These are phyloP conservation scores for Chrysoporthe deuterocubensis DNA, from an alignment of 2,329 filamentous ascomycete species.

Conservation along the genomic window DNA sequence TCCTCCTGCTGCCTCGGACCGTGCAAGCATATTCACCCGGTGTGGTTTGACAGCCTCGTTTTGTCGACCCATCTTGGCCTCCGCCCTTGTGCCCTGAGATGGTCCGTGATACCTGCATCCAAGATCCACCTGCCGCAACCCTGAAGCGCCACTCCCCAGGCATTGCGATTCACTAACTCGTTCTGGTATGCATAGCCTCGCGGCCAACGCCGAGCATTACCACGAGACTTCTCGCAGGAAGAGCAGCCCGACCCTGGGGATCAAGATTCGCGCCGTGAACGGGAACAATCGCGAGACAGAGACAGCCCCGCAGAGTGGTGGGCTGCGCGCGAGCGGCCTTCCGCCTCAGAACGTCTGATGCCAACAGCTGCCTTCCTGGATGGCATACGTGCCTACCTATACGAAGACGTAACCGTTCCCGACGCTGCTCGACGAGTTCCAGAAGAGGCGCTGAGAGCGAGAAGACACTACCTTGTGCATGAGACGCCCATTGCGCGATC, in stretches of 20 bases:
- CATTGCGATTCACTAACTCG: not conserved
- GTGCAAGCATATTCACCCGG: not conserved
- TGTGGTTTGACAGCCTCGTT: not conserved
- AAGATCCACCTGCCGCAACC: not conserved
- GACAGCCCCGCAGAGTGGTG: not conserved
- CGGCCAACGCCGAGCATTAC: conserved; percentile 5
- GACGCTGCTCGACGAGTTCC: not conserved
- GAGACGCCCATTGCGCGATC: conserved; percentile 3
- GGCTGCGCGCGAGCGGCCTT: not conserved
- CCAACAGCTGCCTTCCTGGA: not conserved
- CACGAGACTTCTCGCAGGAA: not conserved
- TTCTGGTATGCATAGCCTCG: conserved; percentile 8
- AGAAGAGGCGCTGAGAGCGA: conserved; percentile 7
- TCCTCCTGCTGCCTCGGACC: not conserved
- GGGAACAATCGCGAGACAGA: conserved; percentile 3
- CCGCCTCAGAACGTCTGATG: not conserved
- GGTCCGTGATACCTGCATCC: conserved; percentile 17
- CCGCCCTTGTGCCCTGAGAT: conserved; percentile 3
- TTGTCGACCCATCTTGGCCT: not conserved
- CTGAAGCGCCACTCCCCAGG: not conserved
- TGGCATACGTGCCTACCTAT: not conserved
- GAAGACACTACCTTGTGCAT: conserved; percentile 11
- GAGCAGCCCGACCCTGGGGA: conserved; percentile 6
- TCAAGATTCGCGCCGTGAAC: conserved; percentile 8
- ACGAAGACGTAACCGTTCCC: conserved; percentile 2